Base-by-base conservation (phyloP, 176 grass and related monocot genomes). In the Hyparrhenia diplandra region DNA sequence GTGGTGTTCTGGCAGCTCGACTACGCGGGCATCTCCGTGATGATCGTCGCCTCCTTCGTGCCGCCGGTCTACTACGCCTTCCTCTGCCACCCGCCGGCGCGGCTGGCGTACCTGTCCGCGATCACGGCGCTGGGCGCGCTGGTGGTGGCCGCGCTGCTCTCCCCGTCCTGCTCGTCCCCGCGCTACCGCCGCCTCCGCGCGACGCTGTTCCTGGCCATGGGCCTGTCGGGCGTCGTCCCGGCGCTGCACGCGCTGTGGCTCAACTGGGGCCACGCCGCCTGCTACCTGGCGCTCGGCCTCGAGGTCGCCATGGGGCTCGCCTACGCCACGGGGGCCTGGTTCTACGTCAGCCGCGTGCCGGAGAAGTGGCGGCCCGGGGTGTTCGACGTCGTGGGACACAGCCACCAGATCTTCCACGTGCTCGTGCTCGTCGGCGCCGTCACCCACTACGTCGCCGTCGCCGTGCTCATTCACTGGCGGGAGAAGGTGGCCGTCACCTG, bases 331-430 rank as follows among this genome's bases (percentile, higher is more conserved):
- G 96, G 96, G 8, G 91, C 88, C 0, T 84, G 84, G 37, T 84
- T 99, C 82, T 99, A 95, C 77, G 96, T 91, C 67, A 91, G 80
- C 77, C 89, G 96, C 77, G 92, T 95, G 18, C 96, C 93, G 4
- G 96, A 99, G 90, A 77, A 87, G 79, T 99, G 92, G 92, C 79
- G 85, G 6, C 96, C 96, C 0, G 96, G 96, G 29, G 58, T 72
- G 9, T 95, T 95, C 67, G 96, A 99, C 67, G 55, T 99, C 31
- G 87, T 89, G 0, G 93, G 96, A 0, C 96, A 99, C 65, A 99
- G 97, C 80, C 97, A 99, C 69, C 97, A 99, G 89, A 93, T 99
- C 76, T 99, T 99, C 82, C 97, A 99, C n/a, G 80, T 87, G 34
- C 73, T 99, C 40, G 97, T 99, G 29, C 84, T 99, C 81, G 57